Percentiles rank a stretch among this genome's conserved stretches.
Evolutionary conservation across 306 rosid species (phyloP).

Genomic region (Rosa chinensis): DNA sequence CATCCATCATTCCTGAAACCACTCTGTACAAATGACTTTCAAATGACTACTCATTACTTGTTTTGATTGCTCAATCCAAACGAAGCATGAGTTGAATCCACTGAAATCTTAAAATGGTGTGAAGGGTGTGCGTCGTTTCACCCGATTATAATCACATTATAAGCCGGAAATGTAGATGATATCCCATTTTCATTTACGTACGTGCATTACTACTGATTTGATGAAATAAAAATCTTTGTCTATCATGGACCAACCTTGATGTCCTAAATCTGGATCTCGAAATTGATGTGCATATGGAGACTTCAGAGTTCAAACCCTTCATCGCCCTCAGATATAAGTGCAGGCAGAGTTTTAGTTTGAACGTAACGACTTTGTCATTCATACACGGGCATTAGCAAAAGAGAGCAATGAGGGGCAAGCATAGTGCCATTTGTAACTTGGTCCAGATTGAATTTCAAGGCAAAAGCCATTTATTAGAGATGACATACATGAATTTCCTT

Average conservation of each 20-base stretch:
- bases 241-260: background rate
- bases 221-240: background rate
- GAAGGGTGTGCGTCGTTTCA: background rate
- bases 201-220: background rate
- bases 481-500: background rate
- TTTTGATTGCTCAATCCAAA: background rate
- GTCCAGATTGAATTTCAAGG: background rate
- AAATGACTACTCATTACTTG: background rate
- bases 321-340: background rate
- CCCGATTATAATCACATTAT: background rate
- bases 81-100: background rate
- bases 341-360: background rate
- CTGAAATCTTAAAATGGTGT: background rate
- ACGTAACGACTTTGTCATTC: background rate
- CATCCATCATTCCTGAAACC: background rate
- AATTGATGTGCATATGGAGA: background rate
- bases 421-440: background rate
- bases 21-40: too few species aligned
- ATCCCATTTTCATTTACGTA: background rate
- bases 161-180: background rate
- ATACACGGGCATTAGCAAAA: background rate
- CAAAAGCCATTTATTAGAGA: background rate
- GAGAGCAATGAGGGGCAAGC: background rate
- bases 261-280: conserved; percentile 2
- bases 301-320: background rate